Base-by-base conservation (phyloP, 805 yeast genomes). In the Myxozyma sirexii region DNA sequence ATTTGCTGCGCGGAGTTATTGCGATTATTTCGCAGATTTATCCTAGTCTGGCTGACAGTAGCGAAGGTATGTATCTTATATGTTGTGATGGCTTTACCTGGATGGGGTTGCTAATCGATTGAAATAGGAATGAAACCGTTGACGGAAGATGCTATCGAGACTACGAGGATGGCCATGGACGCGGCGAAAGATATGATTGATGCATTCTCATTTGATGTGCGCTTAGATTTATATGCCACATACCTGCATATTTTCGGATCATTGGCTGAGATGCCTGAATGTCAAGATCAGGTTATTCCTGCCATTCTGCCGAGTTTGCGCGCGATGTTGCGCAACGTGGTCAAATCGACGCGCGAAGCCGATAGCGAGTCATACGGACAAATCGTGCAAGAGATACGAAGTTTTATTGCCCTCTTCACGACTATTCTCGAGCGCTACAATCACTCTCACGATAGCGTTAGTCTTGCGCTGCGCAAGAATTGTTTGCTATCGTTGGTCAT, bases 181-280 rank as follows among this genome's bases (percentile, higher is more conserved):
- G 77, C 81, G 1, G 75, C 88, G 23, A 82, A 84, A n/a, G 82
- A 77, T 6, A 87, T 88, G 85, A 79, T 84, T 23, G 78, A 78
- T 15, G 76, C 75, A 35, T 84, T 92, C 66, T 93, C 96, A 0
- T 82, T 78, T 26, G 78, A 86, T 19, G 87, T 90, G 47, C 83
- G 83, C 65, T 72, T 77, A 12, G 98, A 93, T 70, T 74, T 93
- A 29, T 83, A 83, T 69, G 80, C 92, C 0, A 86, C 96, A 67
- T 68, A 88, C 41, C 72, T 92, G 24, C 85, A 80, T 67, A 79
- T 87, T 5, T 80, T 87, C 58, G 82, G 77, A 79, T 66, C 76
- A 87, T 52, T 60, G n/a, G 31, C 55, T 19, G 65, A 61, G 57
- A 59, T 44, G 7, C 60, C 58, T 15, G 51, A 43, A 13, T 74